Conservation (phyloP, 2,329 filamentous ascomycete species). For the Mycosphaerelloides madeirae region DNA sequence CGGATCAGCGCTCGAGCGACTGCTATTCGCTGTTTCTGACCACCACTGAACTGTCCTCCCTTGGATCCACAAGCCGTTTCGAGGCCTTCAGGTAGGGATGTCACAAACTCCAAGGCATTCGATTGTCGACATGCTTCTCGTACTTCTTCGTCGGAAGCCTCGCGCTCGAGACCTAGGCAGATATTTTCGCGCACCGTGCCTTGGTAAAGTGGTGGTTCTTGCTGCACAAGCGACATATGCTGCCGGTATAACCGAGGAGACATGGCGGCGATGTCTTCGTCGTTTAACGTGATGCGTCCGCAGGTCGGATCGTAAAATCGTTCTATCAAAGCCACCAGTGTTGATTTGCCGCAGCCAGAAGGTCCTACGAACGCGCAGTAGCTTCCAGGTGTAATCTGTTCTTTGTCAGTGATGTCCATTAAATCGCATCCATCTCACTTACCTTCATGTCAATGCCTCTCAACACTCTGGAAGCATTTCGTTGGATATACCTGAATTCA, state of each 20-base stretch:
- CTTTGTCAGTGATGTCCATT: no score
- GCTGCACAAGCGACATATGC: constrained; percentile 65
- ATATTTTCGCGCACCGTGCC: constrained; percentile 61
- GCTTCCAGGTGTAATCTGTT: constrained; percentile 32
- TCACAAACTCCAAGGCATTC: constrained; percentile 52
- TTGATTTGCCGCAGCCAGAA: constrained; percentile 47
- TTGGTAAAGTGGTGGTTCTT: constrained; percentile 66
- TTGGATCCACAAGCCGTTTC: constrained; percentile 47
- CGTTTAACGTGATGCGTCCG: constrained; percentile 48
- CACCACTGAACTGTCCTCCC: constrained; percentile 48
- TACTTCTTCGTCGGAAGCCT: constrained; percentile 39
- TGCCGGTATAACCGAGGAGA: constrained; percentile 60
- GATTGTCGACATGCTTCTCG: constrained; percentile 47
- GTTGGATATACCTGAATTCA: constrained; percentile 28
- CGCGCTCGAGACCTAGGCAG: constrained; percentile 40
- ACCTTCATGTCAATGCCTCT: constrained; percentile 24
- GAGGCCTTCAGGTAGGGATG: constrained; percentile 49
- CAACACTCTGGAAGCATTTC: constrained; percentile 24
- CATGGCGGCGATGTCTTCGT: constrained; percentile 54
- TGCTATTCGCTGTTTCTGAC: constrained; percentile 53
- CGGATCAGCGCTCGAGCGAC: constrained; percentile 54
- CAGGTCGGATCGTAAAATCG: constrained; percentile 43
- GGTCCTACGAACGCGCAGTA: constrained; percentile 46
- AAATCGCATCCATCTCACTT: background rate
- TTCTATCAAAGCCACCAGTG: constrained; percentile 43